These are phyloP conservation scores for Plasmopara muralis DNA, from an alignment of 352 stramenopile genomes.

Conservation along the genomic window DNA sequence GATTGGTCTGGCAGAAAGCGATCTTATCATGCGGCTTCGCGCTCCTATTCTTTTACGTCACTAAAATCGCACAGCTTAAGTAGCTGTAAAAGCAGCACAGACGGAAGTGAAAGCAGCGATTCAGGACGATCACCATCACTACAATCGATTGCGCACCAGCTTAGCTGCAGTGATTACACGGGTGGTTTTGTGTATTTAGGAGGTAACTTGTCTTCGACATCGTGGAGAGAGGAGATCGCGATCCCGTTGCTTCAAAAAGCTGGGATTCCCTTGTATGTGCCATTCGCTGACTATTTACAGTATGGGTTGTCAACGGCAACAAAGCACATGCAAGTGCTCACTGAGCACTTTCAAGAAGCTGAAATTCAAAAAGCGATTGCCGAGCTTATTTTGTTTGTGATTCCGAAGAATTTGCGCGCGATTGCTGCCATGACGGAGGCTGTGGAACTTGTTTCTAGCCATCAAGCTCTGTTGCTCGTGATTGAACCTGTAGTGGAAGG, in stretches of 20 bases:
- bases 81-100: constrained; percentile 27
- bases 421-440: constrained; percentile 83
- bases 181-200: constrained; percentile 67
- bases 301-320: constrained; percentile 38
- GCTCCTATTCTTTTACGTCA: constrained; percentile 54
- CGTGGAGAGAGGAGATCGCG: constrained; percentile 66
- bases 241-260: constrained; percentile 68
- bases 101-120: constrained; percentile 24
- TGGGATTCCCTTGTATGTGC: constrained; percentile 69
- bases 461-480: constrained; percentile 67
- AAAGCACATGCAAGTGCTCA: constrained; percentile 21
- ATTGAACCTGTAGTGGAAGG: constrained; percentile 67
- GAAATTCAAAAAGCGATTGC: constrained; percentile 54
- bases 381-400: constrained; percentile 82
- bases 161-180: constrained; percentile 34
- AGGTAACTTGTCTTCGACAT: constrained; percentile 63
- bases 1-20: constrained; percentile 52
- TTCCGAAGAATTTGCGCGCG: constrained; percentile 58
- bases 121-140: constrained; percentile 10
- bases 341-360: constrained; percentile 48
- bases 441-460: constrained; percentile 65
- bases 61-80: constrained; percentile 34
- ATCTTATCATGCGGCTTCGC: constrained; percentile 41
- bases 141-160: constrained; percentile 35
- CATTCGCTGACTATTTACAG: constrained; percentile 65